Evolutionary conservation across 768 basidiomycete genomes (phyloP), one percentile per base, ranked within the genome.

Genomic region (Plicaturopsis crispa): DNA sequence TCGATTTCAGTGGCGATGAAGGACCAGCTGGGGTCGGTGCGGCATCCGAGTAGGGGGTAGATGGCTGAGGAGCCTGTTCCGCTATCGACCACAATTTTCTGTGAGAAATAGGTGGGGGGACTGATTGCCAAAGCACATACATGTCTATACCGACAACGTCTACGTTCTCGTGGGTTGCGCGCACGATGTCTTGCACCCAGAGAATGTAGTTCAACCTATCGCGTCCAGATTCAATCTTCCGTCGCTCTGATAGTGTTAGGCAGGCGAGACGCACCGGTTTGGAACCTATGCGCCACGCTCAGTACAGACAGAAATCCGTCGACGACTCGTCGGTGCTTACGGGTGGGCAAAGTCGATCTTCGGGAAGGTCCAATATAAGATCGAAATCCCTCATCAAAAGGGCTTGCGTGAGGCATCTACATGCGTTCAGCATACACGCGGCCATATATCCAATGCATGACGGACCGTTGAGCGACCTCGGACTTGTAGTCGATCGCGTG

Each of bases 61-160:
- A 98, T 89, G 1, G 78, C 84, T 0, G 87, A 87, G 5, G 91
- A 81, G 0, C 94, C 94, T 6, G 92, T 94, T 16, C 94, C 94
- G 26, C 90, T 89, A 45, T 19, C 38, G 24, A 11, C 23, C 22
- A 26, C 24, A 48, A 24, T n/a, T 18, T 14, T 18, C 11, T 38
- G 19, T 21, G 22, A 33, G 11, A 20, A 2, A 4, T 33, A 38
- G 20, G 33, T 31, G 22, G 33, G 8, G 12, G 5, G 12, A 31
- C 32, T 6, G 11, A 24, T 5, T 16, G 12, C 37, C n/a, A 19
- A 24, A 31, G 14, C 17, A 35, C 79, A 36, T 53, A 91, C 91
- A 93, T 73, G 48, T 93, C 89, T 10, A 87, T 54, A 0, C 80
- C 84, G 6, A 56, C 59, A 11, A 81, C 53, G n/a, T 31, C 4